Base-by-base conservation (phyloP, 78 protist genomes). In the Cavenderia fasciculata region DNA sequence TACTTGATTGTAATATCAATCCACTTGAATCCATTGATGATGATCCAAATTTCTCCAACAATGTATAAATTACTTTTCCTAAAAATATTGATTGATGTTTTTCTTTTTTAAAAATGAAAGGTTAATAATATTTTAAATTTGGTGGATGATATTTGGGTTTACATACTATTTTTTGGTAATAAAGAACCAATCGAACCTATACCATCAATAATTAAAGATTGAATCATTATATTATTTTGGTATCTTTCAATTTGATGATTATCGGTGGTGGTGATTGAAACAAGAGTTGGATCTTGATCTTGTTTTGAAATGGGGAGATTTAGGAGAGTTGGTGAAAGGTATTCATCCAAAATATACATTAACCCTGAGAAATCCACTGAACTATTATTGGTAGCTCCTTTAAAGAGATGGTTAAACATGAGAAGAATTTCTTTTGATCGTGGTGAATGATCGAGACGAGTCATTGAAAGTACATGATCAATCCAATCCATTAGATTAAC, bases 311-410 rank as follows among this genome's bases (percentile, higher is more conserved):
- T 66, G 44, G 62, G 57, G 19, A 82, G 46, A 68, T 54, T 56
- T 54, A 82, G 29, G 25, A 82, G 16, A 52, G 40, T 57, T 38
- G 76, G 76, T 31, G 59, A 27, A 34, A 82, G 31, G 29, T 66
- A 16, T 69, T 82, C 90, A 41, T 82, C 90, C 23, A 82, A 36
- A 16, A 82, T 68, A 44, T 82, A 82, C 29, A 54, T 74, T 43
- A 68, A 46, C 0, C 73, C 56, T 44, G 90, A 68, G 49, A 57
- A 57, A 44, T 82, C 90, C 4, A 54, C 18, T 1, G 4, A n/a
- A 54, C n/a, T 7, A 14, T 34, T 61, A 23, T 74, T 18, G 49
- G 1, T 59, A 38, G 57, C 18, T 4, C 12, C 36, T 7, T 36
- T 31, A 14, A 1, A 40, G 8, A 27, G 1, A 21, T 82, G 90